These are phyloP conservation scores for Lipomyces yamadae DNA, from an alignment of 805 yeast genomes.

Conservation along the genomic window DNA sequence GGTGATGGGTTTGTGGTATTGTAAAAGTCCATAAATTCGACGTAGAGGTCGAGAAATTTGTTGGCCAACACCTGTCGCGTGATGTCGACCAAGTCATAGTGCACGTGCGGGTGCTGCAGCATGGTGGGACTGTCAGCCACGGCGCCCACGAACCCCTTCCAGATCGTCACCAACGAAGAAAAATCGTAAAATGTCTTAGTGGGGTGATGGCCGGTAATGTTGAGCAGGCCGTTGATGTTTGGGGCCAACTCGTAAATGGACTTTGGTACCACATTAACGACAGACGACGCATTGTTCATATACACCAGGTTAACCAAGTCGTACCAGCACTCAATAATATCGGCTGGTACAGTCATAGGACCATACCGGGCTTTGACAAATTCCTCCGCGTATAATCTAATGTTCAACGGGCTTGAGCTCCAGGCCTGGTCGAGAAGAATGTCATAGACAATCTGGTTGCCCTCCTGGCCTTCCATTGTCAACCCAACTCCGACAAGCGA, in stretches of 20 bases:
- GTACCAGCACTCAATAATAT: background rate
- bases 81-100: background rate
- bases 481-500: background rate
- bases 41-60: background rate
- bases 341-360: background rate
- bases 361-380: conserved; percentile 1
- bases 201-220: conserved; percentile 3
- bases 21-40: background rate
- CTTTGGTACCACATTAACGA: background rate
- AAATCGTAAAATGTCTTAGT: background rate
- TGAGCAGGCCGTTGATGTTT: conserved; percentile 1
- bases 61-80: conserved; percentile 1
- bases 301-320: background rate
- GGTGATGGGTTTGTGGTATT: background rate
- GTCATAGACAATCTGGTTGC: background rate
- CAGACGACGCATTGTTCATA: conserved; percentile 1
- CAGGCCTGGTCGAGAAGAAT: conserved; percentile 2
- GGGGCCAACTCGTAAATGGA: conserved; percentile 1
- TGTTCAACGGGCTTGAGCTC: background rate
- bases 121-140: background rate
- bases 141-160: background rate
- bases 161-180: background rate
- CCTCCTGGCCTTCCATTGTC: conserved; percentile 2
- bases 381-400: background rate
- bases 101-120: background rate